Conservation (phyloP, 2,329 filamentous ascomycete genomes). For the Pseudocercospora musae region DNA sequence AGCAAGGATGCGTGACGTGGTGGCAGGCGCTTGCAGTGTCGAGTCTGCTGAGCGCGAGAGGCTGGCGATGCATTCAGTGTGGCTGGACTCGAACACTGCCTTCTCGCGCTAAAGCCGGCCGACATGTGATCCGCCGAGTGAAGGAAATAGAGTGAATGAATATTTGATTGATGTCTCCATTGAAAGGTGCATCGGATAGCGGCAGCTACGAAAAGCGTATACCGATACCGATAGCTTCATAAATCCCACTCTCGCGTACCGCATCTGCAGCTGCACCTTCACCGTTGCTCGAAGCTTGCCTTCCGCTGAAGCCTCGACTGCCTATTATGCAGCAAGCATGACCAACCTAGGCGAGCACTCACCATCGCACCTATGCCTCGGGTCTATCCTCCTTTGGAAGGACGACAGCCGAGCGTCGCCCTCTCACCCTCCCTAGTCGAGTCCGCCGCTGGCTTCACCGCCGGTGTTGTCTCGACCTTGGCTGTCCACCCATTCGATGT, state of each 20-base stretch:
- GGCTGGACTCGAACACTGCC: background rate
- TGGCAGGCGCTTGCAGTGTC: conserved; percentile 11
- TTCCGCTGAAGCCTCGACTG: background rate
- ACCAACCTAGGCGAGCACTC: background rate
- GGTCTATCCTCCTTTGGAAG: conserved; percentile 49
- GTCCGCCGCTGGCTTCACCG: conserved; percentile 83
- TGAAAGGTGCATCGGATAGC: background rate
- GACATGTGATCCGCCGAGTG: background rate
- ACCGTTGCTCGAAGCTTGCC: background rate
- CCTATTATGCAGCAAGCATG: conserved; percentile 4
- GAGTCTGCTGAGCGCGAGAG: conserved; percentile 4
- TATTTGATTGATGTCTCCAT: background rate
- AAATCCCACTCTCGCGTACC: background rate
- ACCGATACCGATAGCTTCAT: background rate
- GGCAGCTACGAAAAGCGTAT: background rate
- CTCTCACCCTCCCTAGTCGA: conserved; percentile 78
- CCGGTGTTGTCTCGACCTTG: conserved; percentile 81
- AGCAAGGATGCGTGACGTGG: conserved; percentile 16
- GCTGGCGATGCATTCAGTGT: background rate
- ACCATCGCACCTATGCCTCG: conserved; percentile 42
- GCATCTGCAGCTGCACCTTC: background rate
- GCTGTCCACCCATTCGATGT: conserved; percentile 90
- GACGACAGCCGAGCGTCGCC: conserved; percentile 47
- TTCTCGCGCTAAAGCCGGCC: background rate
- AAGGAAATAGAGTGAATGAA: background rate